These are phyloP conservation scores for Zoysia matrella DNA, from an alignment of 202 grass and related monocot genomes.

Conservation along the genomic window DNA sequence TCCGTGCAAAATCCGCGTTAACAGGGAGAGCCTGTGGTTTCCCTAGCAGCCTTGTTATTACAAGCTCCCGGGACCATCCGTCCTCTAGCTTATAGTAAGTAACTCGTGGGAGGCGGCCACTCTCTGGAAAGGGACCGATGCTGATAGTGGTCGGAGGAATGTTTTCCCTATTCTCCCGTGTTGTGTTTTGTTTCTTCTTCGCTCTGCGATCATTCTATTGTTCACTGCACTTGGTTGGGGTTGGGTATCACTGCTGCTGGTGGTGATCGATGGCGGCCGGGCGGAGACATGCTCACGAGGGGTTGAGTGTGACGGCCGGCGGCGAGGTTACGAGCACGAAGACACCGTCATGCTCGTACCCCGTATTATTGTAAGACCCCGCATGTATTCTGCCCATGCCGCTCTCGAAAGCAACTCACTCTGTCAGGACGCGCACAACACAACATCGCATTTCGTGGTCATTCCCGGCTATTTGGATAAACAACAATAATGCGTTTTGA, in stretches of 20 bases:
- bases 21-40: not conserved
- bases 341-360: not conserved
- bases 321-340: slow-evolving; percentile 23
- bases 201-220: too few relatives aligned
- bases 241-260: too few relatives aligned
- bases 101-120: not conserved
- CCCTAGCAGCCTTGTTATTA: not conserved
- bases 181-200: too few relatives aligned
- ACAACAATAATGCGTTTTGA: too few relatives aligned
- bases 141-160: too few relatives aligned
- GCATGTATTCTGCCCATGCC: not conserved
- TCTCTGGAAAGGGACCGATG: not conserved
- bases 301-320: slow-evolving; percentile 16
- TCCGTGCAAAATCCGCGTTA: too few relatives aligned
- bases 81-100: too few relatives aligned
- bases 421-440: too few relatives aligned
- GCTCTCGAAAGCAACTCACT: too few relatives aligned
- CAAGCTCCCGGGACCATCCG: not conserved
- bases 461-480: too few relatives aligned
- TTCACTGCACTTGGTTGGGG: not conserved
- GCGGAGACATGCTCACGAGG: slow-evolving; percentile 42
- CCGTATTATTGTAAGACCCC: slow-evolving; percentile 30
- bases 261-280: not conserved
- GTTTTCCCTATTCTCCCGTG: too few relatives aligned
- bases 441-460: too few relatives aligned